Evolutionary conservation across 768 basidiomycete species (phyloP).

Genomic region (Termitomyces sp.): DNA sequence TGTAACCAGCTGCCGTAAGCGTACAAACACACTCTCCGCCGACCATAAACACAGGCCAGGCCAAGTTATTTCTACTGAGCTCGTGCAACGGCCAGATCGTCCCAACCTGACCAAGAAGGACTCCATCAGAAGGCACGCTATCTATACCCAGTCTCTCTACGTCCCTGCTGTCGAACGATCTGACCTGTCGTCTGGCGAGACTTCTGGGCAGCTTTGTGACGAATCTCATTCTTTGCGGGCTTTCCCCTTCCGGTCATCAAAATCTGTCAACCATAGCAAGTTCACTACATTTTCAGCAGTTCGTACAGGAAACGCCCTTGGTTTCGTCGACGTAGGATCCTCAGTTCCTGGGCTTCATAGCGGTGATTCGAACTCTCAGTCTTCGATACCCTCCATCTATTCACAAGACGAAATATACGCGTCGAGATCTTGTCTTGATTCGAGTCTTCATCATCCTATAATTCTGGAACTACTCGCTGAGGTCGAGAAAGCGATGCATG

Average conservation of each 20-base stretch:
- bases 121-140: slow-evolving; percentile 32
- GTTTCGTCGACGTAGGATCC: slow-evolving; percentile 11
- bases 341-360: neutral
- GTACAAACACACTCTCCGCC: slow-evolving; percentile 23
- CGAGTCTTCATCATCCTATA: slow-evolving; percentile 21
- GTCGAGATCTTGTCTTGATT: neutral
- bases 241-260: slow-evolving; percentile 11
- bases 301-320: slow-evolving; percentile 1
- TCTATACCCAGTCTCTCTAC: slow-evolving; percentile 31
- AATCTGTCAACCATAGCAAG: neutral
- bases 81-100: slow-evolving; percentile 13
- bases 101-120: slow-evolving; percentile 6
- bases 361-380: slow-evolving; percentile 10
- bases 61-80: slow-evolving; percentile 1
- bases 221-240: neutral
- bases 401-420: slow-evolving; percentile 17
- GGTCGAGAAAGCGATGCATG: slow-evolving; percentile 29
- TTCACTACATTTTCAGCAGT: neutral
- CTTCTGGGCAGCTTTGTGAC: neutral
- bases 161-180: slow-evolving; percentile 22
- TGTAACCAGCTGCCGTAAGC: slow-evolving; percentile 21
- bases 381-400: slow-evolving; percentile 21
- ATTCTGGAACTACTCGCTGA: slow-evolving; percentile 31
- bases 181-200: neutral
- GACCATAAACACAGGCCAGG: slow-evolving; percentile 10